These are phyloP conservation scores for Spathaspora girioi DNA, from an alignment of 805 yeast species.

Conservation along the genomic window DNA sequence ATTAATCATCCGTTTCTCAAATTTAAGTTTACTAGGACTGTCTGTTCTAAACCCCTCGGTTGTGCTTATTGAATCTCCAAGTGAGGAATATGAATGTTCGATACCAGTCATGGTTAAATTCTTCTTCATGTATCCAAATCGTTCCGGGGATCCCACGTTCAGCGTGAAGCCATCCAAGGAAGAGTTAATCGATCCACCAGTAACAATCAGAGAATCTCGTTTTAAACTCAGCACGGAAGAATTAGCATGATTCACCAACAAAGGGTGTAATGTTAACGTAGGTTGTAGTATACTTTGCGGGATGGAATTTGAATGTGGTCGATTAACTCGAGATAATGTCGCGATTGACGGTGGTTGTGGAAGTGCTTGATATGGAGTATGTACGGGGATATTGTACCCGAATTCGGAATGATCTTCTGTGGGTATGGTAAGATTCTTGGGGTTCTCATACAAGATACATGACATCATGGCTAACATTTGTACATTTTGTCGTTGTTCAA, in stretches of 20 bases:
- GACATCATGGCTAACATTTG: conserved; percentile 91
- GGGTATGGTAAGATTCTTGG: conserved; percentile 10
- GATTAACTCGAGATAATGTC: conserved; percentile 8
- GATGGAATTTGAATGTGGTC: not conserved
- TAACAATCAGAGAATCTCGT: conserved; percentile 4
- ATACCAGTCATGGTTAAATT: conserved; percentile 1
- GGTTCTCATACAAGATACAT: conserved; percentile 58
- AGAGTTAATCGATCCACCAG: conserved; percentile 8
- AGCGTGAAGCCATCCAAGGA: conserved; percentile 4
- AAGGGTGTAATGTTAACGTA: not conserved
- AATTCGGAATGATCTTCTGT: conserved; percentile 2
- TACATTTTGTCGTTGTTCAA: conserved; percentile 60
- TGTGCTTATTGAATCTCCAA: conserved; percentile 2
- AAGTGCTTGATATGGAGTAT: conserved; percentile 41
- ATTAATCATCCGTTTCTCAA: not conserved
- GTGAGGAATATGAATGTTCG: conserved; percentile 7
- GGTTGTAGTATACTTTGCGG: not conserved
- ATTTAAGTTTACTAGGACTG: not conserved
- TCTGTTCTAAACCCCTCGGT: not conserved
- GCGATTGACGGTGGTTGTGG: conserved; percentile 27
- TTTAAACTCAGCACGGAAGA: conserved; percentile 8
- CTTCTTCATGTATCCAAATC: conserved; percentile 7
- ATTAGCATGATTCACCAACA: conserved; percentile 5
- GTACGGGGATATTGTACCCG: conserved; percentile 37
- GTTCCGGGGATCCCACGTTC: conserved; percentile 9